These are phyloP conservation scores for Colletotrichum sp. DNA, from an alignment of 2,329 filamentous ascomycete genomes.

Conservation along the genomic window DNA sequence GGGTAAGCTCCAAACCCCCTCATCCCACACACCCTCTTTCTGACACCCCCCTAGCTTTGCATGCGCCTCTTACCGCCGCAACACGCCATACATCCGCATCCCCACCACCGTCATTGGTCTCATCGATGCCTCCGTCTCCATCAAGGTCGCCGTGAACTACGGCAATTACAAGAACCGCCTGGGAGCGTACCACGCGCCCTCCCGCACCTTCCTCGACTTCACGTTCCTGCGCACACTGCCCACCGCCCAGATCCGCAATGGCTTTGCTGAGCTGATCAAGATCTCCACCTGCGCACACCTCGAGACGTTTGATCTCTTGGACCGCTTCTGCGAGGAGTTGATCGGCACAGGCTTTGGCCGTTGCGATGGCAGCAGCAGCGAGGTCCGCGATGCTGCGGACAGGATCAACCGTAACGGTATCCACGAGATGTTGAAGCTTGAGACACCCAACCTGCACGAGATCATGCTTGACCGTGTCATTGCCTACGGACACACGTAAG, in stretches of 20 bases:
- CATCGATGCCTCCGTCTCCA: constrained; percentile 77
- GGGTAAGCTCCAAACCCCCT: constrained; percentile 50
- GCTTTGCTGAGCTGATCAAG: constrained; percentile 78
- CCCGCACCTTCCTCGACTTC: constrained; percentile 77
- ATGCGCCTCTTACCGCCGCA: constrained; percentile 74
- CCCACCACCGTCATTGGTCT: constrained; percentile 78
- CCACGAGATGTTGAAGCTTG: constrained; percentile 74
- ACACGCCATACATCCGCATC: constrained; percentile 76
- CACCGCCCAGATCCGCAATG: constrained; percentile 72
- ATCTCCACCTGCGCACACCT: constrained; percentile 74
- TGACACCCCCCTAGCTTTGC: constrained; percentile 57
- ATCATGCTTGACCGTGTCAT: constrained; percentile 76
- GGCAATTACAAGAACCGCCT: constrained; percentile 78
- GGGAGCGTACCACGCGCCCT: constrained; percentile 74
- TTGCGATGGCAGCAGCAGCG: constrained; percentile 56
- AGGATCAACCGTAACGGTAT: constrained; percentile 73
- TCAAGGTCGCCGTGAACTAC: constrained; percentile 82
- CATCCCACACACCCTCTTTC: constrained; percentile 20
- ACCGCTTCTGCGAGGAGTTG: constrained; percentile 72
- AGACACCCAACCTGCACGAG: constrained; percentile 76
- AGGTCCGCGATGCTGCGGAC: constrained; percentile 67
- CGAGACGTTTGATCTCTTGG: constrained; percentile 69
- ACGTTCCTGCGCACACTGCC: constrained; percentile 73
- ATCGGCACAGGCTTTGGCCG: constrained; percentile 71
- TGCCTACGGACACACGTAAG: constrained; percentile 73